Evolutionary conservation across 1,139 yeast genomes (phyloP).

Genomic region (Saccharomyces hybrid): DNA sequence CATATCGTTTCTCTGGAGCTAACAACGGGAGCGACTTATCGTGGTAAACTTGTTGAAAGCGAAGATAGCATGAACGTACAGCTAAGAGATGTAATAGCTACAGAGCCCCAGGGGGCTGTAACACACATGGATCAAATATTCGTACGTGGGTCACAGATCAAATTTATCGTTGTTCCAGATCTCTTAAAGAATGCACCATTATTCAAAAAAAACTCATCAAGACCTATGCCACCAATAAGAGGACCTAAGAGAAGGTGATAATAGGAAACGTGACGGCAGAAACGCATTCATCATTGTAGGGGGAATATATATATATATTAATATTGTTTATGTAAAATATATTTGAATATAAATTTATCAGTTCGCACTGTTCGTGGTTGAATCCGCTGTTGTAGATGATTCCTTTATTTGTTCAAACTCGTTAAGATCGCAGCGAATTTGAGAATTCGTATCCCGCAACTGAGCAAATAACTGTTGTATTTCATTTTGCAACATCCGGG

Average conservation of each 20-base stretch:
- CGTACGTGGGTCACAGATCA: slow-evolving; percentile 84
- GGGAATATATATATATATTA: not conserved
- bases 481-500: slow-evolving; percentile 21
- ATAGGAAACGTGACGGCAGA: not conserved
- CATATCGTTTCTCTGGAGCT: slow-evolving; percentile 80
- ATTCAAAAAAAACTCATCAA: slow-evolving; percentile 59
- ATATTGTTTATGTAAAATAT: not conserved
- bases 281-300: not conserved
- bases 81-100: slow-evolving; percentile 71
- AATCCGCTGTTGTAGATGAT: not conserved
- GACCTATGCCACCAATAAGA: slow-evolving; percentile 64
- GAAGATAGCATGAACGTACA: slow-evolving; percentile 90
- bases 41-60: slow-evolving; percentile 78
- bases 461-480: slow-evolving; percentile 18
- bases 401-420: slow-evolving; percentile 27
- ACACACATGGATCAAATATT: slow-evolving; percentile 79
- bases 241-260: slow-evolving; percentile 43
- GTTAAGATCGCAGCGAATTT: slow-evolving; percentile 24
- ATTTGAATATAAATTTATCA: not conserved
- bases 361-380: not conserved
- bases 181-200: slow-evolving; percentile 81
- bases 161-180: slow-evolving; percentile 83
- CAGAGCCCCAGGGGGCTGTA: slow-evolving; percentile 68
- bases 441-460: slow-evolving; percentile 18
- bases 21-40: slow-evolving; percentile 75